Conservation (phyloP, 805 yeast species). For the Schwanniomyces sp. region DNA sequence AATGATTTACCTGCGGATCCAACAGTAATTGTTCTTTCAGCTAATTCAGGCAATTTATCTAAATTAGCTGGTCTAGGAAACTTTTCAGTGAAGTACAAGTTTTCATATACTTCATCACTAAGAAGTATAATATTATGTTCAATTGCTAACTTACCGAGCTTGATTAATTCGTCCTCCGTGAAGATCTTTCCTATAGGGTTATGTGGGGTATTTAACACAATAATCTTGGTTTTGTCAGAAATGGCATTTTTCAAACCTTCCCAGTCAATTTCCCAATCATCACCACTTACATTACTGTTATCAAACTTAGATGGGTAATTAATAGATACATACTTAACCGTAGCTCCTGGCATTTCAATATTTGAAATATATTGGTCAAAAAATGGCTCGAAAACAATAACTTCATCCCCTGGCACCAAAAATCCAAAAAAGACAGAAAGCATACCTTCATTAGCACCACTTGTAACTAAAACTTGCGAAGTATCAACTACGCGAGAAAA, state of each 20-base stretch:
- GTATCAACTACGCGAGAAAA: slow-evolving; percentile 58
- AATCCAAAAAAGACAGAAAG: slow-evolving; percentile 82
- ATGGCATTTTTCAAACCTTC: slow-evolving; percentile 72
- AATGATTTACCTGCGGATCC: slow-evolving; percentile 98
- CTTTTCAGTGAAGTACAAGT: slow-evolving; percentile 65
- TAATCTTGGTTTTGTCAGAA: slow-evolving; percentile 74
- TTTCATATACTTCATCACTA: slow-evolving; percentile 95
- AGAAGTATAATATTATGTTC: slow-evolving; percentile 79
- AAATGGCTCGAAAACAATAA: slow-evolving; percentile 93
- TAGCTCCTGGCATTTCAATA: slow-evolving; percentile 91
- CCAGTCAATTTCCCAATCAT: slow-evolving; percentile 87
- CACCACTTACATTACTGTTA: slow-evolving; percentile 64
- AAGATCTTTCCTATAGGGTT: slow-evolving; percentile 95
- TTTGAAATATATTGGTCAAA: slow-evolving; percentile 96
- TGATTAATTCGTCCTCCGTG: slow-evolving; percentile 67
- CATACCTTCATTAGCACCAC: slow-evolving; percentile 98
- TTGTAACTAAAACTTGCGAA: slow-evolving; percentile 74
- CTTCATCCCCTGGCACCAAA: slow-evolving; percentile 87
- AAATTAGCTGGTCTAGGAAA: slow-evolving; percentile 86
- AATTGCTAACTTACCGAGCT: slow-evolving; percentile 81
- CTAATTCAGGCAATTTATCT: slow-evolving; percentile 65
- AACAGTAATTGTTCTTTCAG: slow-evolving; percentile 77
- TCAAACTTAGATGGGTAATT: slow-evolving; percentile 78
- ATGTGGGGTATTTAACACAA: slow-evolving; percentile 91
- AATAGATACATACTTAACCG: slow-evolving; percentile 81